Evolutionary conservation across 306 rosid species (phyloP), one percentile per base, ranked within the genome.

Genomic region (Vicia faba): DNA sequence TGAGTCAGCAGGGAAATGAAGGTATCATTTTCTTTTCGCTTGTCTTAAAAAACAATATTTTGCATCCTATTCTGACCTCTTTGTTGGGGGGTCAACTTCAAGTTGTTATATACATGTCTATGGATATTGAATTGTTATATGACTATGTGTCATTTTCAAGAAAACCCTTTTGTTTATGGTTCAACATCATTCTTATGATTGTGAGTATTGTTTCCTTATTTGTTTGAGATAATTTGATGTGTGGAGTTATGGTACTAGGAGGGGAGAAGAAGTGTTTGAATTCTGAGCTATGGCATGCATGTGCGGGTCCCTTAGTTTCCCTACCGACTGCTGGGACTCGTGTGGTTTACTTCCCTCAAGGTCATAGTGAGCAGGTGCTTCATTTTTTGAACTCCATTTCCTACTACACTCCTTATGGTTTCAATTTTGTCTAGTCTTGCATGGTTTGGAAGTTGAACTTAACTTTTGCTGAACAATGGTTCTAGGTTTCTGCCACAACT

Each of bases 251-350:
- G 79, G 20, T 26, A 20, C 4, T 59, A 80, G 90, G 84, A 75
- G 88, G 75, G 54, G 96, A 89, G 75, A 86, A 89, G 84, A 89
- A 89, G 68, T 86, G 90, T 78, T 77, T 89, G 86, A 89, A 89
- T 81, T 89, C 96, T 70, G 96, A 88, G 84, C 85, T 88, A 23
- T 88, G 96, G 96, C 96, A 88, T 82, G 96, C 96, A 20, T 88
- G 96, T 38, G 96, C 96, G 53, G 96, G 96, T 58, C 96, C 96
- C 33, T 80, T 89, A 60, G 96, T 89, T 55, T 86, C 88, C 68
- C 90, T 89, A 62, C 96, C 96, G 31, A 82, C 81, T 28, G 75
- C 87, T 43, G 92, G 88, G 48, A 82, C 90, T 72, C 86, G 92
- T 39, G 96, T 86, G 55, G 92, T 86, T 44, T 89, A 89, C 86